phyloP scores from a whole-genome alignment of 495 filamentous ascomycete genomes.

The Thozetella sp. region DNA sequence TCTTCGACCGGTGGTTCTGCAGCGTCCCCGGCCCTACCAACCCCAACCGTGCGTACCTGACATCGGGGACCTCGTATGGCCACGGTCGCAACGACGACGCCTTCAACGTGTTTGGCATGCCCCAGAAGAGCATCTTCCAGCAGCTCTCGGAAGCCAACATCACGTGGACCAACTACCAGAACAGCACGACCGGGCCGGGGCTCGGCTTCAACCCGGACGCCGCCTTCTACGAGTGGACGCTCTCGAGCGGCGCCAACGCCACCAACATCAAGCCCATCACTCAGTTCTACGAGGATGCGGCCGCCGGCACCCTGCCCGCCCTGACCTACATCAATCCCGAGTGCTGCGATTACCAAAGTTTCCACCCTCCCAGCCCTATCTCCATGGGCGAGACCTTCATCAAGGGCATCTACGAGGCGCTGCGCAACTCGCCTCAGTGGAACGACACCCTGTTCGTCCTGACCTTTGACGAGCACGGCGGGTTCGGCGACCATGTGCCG shows the following conservation, averaged over 20 bases:
- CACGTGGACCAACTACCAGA: conserved; percentile 51
- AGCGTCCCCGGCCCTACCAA: conserved; percentile 49
- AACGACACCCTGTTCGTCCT: conserved; percentile 42
- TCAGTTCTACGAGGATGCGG: conserved; percentile 47
- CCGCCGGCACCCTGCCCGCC: conserved; percentile 42
- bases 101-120: conserved; percentile 40
- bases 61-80: conserved; percentile 47
- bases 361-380: conserved; percentile 48
- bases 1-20: conserved; percentile 56
- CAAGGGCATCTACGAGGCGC: conserved; percentile 45
- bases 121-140: conserved; percentile 49
- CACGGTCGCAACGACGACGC: conserved; percentile 46
- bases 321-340: conserved; percentile 54
- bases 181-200: conserved; percentile 9
- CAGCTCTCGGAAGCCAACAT: conserved; percentile 41
- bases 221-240: conserved; percentile 39
- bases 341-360: conserved; percentile 49
- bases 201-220: conserved; percentile 25
- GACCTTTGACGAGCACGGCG: conserved; percentile 52
- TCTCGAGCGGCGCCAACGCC: conserved; percentile 6
- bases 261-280: conserved; percentile 32
- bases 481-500: conserved; percentile 48
- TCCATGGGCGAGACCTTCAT: conserved; percentile 48
- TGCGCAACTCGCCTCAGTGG: conserved; percentile 19
- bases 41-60: conserved; percentile 49